phyloP scores from a whole-genome alignment of 257 asterid species.

The Plantago elongata region DNA sequence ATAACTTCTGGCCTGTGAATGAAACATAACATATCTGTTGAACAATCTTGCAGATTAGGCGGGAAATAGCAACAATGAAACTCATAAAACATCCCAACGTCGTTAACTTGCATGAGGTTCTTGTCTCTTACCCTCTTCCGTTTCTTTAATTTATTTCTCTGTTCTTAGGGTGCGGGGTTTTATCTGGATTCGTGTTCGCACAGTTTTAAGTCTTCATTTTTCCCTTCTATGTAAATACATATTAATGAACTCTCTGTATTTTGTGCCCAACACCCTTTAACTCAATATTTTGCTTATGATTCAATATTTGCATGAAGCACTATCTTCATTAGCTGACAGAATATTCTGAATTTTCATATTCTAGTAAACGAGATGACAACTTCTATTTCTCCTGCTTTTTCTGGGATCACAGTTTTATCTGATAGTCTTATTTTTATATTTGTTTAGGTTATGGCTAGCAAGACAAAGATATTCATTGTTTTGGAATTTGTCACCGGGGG shows the following conservation, averaged over 20 bases:
- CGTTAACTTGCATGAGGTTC: constrained; percentile 69
- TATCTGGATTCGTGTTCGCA: background rate
- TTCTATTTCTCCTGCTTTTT: background rate
- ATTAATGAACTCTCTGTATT: too few relatives aligned
- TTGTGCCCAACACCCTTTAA: too few relatives aligned
- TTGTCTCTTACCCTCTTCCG: constrained; percentile 12
- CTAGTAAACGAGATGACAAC: constrained; percentile 10
- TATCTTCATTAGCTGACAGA: constrained; percentile 1
- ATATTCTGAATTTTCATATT: constrained; percentile 10
- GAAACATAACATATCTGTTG: constrained; percentile 4
- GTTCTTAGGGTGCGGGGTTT: background rate
- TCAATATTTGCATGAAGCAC: constrained; percentile 8
- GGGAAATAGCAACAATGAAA: constrained; percentile 92
- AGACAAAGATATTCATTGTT: constrained; percentile 84
- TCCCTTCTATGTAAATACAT: too few relatives aligned
- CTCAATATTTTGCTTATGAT: background rate
- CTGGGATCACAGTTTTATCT: constrained; percentile 4
- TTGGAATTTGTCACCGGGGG: constrained; percentile 89
- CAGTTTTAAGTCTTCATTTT: too few relatives aligned
- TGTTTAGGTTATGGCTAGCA: constrained; percentile 90
- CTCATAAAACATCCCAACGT: constrained; percentile 82
- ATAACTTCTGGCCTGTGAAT: constrained; percentile 17
- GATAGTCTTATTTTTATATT: constrained; percentile 14
- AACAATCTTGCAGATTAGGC: constrained; percentile 56
- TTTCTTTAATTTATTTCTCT: constrained; percentile 5